Evolutionary conservation across 495 filamentous ascomycete genomes (phyloP).

Genomic region (Penicillium herquei): DNA sequence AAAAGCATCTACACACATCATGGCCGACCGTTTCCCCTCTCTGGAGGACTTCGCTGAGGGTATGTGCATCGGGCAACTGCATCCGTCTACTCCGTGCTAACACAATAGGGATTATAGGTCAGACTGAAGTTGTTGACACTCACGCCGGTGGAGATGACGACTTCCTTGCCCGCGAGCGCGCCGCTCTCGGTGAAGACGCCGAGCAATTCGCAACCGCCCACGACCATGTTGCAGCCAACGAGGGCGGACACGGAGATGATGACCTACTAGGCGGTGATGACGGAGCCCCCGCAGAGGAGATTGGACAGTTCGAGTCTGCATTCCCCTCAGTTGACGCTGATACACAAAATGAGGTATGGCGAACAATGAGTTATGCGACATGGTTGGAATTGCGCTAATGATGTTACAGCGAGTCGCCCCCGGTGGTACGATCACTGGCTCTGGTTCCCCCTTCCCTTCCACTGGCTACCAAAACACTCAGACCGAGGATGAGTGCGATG

Average conservation of each 20-base stretch:
- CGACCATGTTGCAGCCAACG: slow-evolving; percentile 58
- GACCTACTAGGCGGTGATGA: slow-evolving; percentile 71
- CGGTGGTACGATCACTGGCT: slow-evolving; percentile 84
- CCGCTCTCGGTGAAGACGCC: slow-evolving; percentile 86
- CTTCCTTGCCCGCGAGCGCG: slow-evolving; percentile 87
- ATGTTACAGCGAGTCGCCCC: slow-evolving; percentile 66
- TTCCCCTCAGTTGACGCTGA: slow-evolving; percentile 78
- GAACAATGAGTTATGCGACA: not conserved
- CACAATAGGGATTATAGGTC: slow-evolving; percentile 43
- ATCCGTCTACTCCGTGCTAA: slow-evolving; percentile 25
- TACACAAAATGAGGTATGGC: slow-evolving; percentile 66
- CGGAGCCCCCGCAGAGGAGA: slow-evolving; percentile 48
- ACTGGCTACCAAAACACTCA: slow-evolving; percentile 51
- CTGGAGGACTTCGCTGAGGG: slow-evolving; percentile 94
- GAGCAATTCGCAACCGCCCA: slow-evolving; percentile 80
- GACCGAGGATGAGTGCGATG: slow-evolving; percentile 78
- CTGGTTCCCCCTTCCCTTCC: slow-evolving; percentile 68
- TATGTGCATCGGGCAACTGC: slow-evolving; percentile 41
- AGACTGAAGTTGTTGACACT: slow-evolving; percentile 53
- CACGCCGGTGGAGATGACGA: slow-evolving; percentile 54
- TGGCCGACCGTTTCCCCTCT: slow-evolving; percentile 97
- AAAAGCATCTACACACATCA: slow-evolving; percentile 33
- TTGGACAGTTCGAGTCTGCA: slow-evolving; percentile 76
- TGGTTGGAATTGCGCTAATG: slow-evolving; percentile 10
- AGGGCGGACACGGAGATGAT: slow-evolving; percentile 57